Evolutionary conservation across 257 asterid genomes (phyloP).

Genomic region (Przewalskia tangutica): DNA sequence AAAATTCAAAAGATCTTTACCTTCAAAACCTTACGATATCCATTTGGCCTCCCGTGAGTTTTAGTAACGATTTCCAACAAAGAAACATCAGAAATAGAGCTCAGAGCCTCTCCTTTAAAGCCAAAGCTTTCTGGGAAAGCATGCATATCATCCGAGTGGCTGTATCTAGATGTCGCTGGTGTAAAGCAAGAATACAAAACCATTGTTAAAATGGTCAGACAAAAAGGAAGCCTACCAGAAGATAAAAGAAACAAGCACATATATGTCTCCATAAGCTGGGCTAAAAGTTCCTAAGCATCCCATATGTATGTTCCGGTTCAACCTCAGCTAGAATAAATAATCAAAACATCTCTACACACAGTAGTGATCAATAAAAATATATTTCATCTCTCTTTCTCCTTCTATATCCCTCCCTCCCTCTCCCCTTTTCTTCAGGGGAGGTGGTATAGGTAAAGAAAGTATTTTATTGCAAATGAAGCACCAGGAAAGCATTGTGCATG

Average conservation of each 20-base stretch:
- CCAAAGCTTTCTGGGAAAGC: slow-evolving; percentile 35
- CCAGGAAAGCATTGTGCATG: not conserved
- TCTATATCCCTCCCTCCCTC: not conserved
- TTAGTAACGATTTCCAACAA: slow-evolving; percentile 73
- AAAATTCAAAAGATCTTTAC: slow-evolving; percentile 23
- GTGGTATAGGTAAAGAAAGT: not conserved
- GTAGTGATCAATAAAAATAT: not conserved
- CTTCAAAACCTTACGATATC: slow-evolving; percentile 84
- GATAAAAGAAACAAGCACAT: not conserved
- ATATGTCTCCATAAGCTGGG: not conserved
- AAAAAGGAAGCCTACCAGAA: not conserved
- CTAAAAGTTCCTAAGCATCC: not conserved
- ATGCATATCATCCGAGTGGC: slow-evolving; percentile 28
- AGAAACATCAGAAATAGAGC: slow-evolving; percentile 79
- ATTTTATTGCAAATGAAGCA: not conserved
- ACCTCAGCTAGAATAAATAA: not conserved
- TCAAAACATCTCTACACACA: not conserved
- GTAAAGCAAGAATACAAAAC: slow-evolving; percentile 14
- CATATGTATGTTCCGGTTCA: not conserved
- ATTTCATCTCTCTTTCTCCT: not conserved
- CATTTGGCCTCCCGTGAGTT: slow-evolving; percentile 80
- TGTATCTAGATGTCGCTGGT: slow-evolving; percentile 71
- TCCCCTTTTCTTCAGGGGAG: not conserved
- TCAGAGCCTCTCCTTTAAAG: slow-evolving; percentile 69
- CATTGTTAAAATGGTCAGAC: not conserved